These are phyloP conservation scores for Microthlaspi erraticum DNA, from an alignment of 345 rosid species.

Conservation along the genomic window DNA sequence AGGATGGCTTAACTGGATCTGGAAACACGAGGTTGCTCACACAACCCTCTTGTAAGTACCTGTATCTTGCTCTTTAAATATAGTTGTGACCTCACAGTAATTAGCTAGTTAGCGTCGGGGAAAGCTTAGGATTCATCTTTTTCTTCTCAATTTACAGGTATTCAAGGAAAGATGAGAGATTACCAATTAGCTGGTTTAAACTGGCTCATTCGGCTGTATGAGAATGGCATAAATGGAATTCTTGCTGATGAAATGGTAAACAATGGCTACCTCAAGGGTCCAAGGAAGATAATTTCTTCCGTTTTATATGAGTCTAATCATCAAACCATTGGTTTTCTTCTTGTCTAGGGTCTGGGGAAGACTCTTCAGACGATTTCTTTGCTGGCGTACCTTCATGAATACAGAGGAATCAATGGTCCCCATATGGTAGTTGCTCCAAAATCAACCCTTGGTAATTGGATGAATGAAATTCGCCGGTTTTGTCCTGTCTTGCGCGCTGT, in stretches of 20 bases:
- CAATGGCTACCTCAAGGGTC: background rate
- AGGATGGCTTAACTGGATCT: conserved; percentile 74
- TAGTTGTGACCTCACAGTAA: conserved; percentile 17
- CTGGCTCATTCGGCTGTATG: conserved; percentile 95
- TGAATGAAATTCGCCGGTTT: conserved; percentile 97
- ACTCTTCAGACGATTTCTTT: conserved; percentile 96
- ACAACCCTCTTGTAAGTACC: conserved; percentile 88
- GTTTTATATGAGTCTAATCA: conserved; percentile 5
- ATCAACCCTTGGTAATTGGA: conserved; percentile 99
- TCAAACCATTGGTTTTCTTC: conserved; percentile 7
- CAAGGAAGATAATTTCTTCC: conserved; percentile 4
- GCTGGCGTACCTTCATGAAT: conserved; percentile 93
- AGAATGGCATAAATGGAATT: conserved; percentile 97
- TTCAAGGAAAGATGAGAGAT: conserved; percentile 97
- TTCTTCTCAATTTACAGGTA: conserved; percentile 56
- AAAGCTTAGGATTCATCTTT: conserved; percentile 13
- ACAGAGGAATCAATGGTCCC: conserved; percentile 95
- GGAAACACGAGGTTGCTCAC: conserved; percentile 90
- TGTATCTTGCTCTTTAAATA: background rate
- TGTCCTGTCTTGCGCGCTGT: conserved; percentile 94
- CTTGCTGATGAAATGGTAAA: conserved; percentile 97
- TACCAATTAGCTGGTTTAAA: conserved; percentile 96
- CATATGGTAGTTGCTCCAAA: conserved; percentile 99
- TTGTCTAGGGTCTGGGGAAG: conserved; percentile 91
- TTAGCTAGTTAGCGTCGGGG: background rate